Evolutionary conservation across 2,329 filamentous ascomycete genomes (phyloP).

Genomic region (Coniochaeta ligniaria): DNA sequence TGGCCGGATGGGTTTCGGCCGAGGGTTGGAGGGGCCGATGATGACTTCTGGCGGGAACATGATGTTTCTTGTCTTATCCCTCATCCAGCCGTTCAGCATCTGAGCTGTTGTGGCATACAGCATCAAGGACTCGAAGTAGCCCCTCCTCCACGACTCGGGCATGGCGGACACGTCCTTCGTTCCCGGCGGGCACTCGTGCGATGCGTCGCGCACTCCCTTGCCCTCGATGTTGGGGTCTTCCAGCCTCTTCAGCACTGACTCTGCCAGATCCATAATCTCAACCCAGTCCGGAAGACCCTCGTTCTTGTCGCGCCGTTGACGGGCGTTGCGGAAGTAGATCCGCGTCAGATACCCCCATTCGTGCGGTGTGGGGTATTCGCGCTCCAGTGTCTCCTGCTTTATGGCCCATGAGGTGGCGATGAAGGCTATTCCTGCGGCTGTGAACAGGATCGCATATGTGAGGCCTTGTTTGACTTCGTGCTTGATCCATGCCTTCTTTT

Average conservation of each 20-base stretch:
- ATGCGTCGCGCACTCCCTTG: conserved; percentile 50
- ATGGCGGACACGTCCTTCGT: conserved; percentile 67
- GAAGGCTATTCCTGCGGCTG: conserved; percentile 53
- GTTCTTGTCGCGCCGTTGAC: conserved; percentile 50
- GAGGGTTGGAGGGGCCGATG: conserved; percentile 75
- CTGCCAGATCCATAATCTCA: conserved; percentile 52
- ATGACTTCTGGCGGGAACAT: conserved; percentile 69
- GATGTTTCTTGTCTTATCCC: conserved; percentile 58
- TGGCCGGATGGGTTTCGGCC: conserved; percentile 64
- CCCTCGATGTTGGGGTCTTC: conserved; percentile 67
- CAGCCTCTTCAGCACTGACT: conserved; percentile 54
- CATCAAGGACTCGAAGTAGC: conserved; percentile 81
- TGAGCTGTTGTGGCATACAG: conserved; percentile 69
- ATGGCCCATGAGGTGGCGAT: conserved; percentile 57
- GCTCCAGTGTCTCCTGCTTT: conserved; percentile 68
- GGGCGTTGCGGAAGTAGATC: conserved; percentile 58
- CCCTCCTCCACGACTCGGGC: conserved; percentile 76
- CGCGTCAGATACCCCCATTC: conserved; percentile 74
- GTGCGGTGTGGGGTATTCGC: conserved; percentile 68
- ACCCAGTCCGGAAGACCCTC: conserved; percentile 61
- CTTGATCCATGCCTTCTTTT: conserved; percentile 62
- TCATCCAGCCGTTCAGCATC: conserved; percentile 71
- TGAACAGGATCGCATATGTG: conserved; percentile 61
- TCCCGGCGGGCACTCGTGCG: conserved; percentile 31
- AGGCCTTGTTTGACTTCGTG: conserved; percentile 63